phyloP scores from a whole-genome alignment of 73 alveolate species.

The Uronychia setigera region DNA sequence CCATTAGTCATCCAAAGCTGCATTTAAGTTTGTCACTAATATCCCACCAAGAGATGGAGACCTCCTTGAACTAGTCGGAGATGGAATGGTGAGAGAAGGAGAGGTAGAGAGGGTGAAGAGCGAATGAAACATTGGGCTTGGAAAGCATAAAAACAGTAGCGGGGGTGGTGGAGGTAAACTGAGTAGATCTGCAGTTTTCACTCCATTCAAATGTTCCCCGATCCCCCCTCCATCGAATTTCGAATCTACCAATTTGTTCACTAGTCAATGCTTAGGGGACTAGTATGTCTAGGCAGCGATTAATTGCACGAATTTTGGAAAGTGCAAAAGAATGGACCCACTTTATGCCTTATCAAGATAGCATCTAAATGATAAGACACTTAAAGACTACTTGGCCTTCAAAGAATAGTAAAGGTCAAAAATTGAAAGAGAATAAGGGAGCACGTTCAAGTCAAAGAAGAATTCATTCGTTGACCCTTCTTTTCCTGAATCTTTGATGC shows the following conservation, averaged over 20 bases:
- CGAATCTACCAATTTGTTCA: too few species aligned
- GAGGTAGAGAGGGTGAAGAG: background rate
- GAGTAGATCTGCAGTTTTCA: background rate
- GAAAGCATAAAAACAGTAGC: background rate
- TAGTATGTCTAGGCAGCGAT: background rate
- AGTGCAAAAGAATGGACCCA: background rate
- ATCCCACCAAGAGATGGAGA: too few species aligned
- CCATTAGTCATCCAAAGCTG: too few species aligned
- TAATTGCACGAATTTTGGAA: background rate
- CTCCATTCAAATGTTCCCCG: background rate
- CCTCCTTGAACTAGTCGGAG: too few species aligned
- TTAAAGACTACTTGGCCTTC: background rate
- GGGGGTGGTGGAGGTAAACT: background rate
- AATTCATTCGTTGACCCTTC: background rate
- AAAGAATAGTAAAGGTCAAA: background rate
- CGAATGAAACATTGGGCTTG: background rate
- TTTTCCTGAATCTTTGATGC: background rate
- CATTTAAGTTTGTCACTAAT: too few species aligned
- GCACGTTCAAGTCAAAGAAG: background rate
- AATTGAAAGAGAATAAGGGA: background rate
- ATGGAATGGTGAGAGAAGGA: too few species aligned
- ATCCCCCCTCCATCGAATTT: too few species aligned
- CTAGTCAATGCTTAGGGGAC: too few species aligned
- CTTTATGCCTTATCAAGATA: background rate
- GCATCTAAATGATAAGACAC: background rate